Base-by-base conservation (phyloP, 495 filamentous ascomycete species). In the Talaromyces wortmannii region DNA sequence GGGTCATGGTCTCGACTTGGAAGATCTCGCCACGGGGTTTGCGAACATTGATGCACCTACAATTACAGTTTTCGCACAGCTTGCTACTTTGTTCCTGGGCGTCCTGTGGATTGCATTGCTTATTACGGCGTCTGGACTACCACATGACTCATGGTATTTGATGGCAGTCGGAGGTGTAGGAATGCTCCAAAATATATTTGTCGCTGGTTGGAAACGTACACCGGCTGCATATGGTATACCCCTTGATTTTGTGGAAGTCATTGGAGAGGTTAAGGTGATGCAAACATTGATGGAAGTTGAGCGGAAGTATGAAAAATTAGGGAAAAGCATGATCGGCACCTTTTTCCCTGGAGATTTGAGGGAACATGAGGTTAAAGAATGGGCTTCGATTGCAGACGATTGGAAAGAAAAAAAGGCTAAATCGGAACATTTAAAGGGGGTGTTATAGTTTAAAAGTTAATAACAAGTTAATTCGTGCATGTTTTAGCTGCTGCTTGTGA, bases 101-200 rank as follows among this genome's bases (percentile, higher is more conserved):
- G 47, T 68, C 6, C 51, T 76, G 17, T 79, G 73, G 73, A 54
- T 73, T 6, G 45, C 61, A 4, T 61, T 78, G 7, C 66, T 79
- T 12, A 68, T 78, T 48, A 66, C 62, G 5, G 63, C 61, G 6
- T 56, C 67, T 4, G 75, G 67, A 2, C 10, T 77, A 3, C 57
- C 58, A 33, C 15, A 56, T 6, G 55, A 76, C 40, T 65, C 69
- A 0, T 80, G 75, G 76, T 77, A 61, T 56, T 58, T 80, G 3
- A 55, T 80, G 18, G 70, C 61, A 5, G 63, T 78, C 7, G 74
- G 75, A 0, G 70, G 57, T 0, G 50, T 79, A 12, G 74, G 77
- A 7, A 79, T 76, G 60, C 52, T 77, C 11, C 77, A 80, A 46
- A 79, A 77, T 48, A 54, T 68, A 5, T 59, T 70, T 42, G 63